Base-by-base conservation (phyloP, 2,329 filamentous ascomycete genomes). In the Ceratocystis colombiana region DNA sequence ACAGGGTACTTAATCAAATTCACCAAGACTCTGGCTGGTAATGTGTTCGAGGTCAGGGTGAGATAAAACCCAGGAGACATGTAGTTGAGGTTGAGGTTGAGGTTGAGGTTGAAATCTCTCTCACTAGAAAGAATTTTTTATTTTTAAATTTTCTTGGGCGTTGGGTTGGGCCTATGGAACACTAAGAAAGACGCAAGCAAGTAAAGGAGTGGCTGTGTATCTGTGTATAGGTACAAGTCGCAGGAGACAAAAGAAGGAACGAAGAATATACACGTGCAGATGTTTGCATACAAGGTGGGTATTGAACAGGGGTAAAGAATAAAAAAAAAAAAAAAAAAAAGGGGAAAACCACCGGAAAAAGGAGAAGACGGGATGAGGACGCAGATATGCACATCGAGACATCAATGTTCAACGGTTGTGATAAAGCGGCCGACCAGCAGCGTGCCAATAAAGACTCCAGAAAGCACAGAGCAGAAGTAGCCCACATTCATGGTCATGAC, bases 401-500 rank as follows among this genome's bases (percentile, higher is more conserved):
- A 44, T 62, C 45, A 67, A 46, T 67, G 66, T 25, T 41, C 44
- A 33, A 30, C 41, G 10, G 62, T 15, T 7, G 55, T 37, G 48
- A 68, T 78, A 71, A 85, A 94, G 69, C 91, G 83, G 37, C 91
- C 90, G 68, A 94, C 82, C 0, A 84, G 82, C 55, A 97, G 76
- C 74, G 94, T 94, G 28, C 93, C 93, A n/a, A 95, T 73, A 72
- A 97, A 96, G 1, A 88, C 83, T 45, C 89, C 89, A 0, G 80
- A 86, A 5, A 94, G 80, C n/a, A 92, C 82, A 0, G 88, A 91
- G 65, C 90, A 76, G 74, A 93, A 93, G 74, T 94, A 94, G 12
- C 89, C 90, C 17, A 93, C 82, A 71, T 94, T 94, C 78, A 90
- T 84, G 1, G 89, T 92, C 90, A 94, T 96, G 73, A 95, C 88